phyloP scores from a whole-genome alignment of 2,329 filamentous ascomycete genomes.

The Sphaceloma murrayae region DNA sequence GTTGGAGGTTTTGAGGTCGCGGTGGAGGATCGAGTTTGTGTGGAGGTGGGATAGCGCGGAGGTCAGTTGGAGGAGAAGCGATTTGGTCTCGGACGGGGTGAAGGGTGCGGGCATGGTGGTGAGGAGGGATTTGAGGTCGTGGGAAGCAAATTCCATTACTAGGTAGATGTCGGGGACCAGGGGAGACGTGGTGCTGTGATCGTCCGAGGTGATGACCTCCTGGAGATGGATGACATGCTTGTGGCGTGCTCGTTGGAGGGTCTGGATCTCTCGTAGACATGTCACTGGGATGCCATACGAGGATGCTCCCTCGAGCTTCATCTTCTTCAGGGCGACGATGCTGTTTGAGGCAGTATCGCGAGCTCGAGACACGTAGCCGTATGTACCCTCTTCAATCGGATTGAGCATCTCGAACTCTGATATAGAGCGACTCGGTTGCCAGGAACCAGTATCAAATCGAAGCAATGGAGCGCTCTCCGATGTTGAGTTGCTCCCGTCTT shows the following conservation, averaged over 20 bases:
- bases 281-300: constrained; percentile 70
- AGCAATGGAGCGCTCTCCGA: constrained; percentile 44
- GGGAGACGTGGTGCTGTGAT: constrained; percentile 45
- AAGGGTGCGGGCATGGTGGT: constrained; percentile 94
- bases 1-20: constrained; percentile 88
- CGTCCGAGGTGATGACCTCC: constrained; percentile 57
- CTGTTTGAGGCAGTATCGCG: constrained; percentile 62
- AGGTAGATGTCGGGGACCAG: constrained; percentile 61
- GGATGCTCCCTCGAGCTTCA: constrained; percentile 62
- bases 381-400: constrained; percentile 94
- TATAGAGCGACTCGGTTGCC: constrained; percentile 65
- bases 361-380: constrained; percentile 86
- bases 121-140: constrained; percentile 87
- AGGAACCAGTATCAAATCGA: constrained; percentile 58
- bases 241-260: constrained; percentile 70
- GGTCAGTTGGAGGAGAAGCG: constrained; percentile 71
- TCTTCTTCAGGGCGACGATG: constrained; percentile 83
- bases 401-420: constrained; percentile 88
- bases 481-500: constrained; percentile 29
- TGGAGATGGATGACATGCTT: constrained; percentile 70
- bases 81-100: constrained; percentile 84
- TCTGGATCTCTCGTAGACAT: constrained; percentile 86
- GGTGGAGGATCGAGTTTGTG: constrained; percentile 69
- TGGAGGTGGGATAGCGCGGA: constrained; percentile 80
- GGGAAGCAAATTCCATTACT: constrained; percentile 95